Base-by-base conservation (phyloP, 2,329 filamentous ascomycete genomes). In the Fusarium anguioides region DNA sequence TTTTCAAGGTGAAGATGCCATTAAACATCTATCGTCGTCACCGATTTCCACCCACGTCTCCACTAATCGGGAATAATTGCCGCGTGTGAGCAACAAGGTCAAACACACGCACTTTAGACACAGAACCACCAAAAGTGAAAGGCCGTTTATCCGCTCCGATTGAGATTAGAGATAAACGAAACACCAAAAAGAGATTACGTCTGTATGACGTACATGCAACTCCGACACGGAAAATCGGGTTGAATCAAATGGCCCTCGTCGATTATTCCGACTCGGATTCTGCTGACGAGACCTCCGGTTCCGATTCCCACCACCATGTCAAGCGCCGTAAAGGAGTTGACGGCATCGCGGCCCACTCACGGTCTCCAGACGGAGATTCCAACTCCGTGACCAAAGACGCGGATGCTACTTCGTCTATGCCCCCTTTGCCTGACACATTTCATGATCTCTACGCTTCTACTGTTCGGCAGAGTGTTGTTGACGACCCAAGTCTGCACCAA, bases 371-470 rank as follows among this genome's bases (percentile, higher is more conserved):
- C 23, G 48, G 48, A 39, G 57, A 47, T 45, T 8, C 21, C 36
- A 54, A 45, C 39, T 36, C 58, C 18, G 52, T 53, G 26, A 49
- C 39, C 36, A 49, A 48, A 46, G 44, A 31, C 21, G 21, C 48
- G 5, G 56, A 56, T 35, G 40, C 53, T 35, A 39, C 53, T 60
- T 68, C 75, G 6, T 71, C 68, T 8, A 79, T 94, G 33, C 93
- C 92, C 27, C 92, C 94, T 10, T 84, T 97, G 21, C 95, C 94
- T 10, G 79, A 88, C 14, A 81, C 87, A 54, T 98, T 99, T 78
- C 92, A 94, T 77, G 92, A 97, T 77, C 85, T 98, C 53, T 98
- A 99, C 79, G 91, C 94, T 26, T 90, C 92, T 12, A 92, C 89
- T 37, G 89, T 92, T 49, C 89, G 95, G 64, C 83, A 91, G 65